phyloP scores from a whole-genome alignment of 2,329 filamentous ascomycete genomes.

The Tolypocladium capitatum region DNA sequence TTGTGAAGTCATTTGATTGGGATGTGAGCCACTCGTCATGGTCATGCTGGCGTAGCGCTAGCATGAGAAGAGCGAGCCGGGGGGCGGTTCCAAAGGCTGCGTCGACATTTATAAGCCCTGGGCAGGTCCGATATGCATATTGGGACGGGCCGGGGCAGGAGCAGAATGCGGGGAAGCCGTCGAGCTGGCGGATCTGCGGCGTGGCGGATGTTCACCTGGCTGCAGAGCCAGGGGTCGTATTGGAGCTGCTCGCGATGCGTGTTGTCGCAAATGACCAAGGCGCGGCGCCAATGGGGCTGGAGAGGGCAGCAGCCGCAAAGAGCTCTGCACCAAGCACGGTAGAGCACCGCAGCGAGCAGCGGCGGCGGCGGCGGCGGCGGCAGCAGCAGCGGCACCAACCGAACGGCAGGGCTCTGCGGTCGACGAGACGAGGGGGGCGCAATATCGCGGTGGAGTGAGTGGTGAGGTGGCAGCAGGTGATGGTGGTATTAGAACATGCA shows the following conservation, averaged over 20 bases:
- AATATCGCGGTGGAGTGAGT: neutral
- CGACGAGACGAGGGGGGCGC: slow-evolving; percentile 2
- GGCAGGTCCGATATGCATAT: slow-evolving; percentile 20
- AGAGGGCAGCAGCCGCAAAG: neutral
- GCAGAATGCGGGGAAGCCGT: slow-evolving; percentile 6
- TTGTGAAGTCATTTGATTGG: slow-evolving; percentile 10
- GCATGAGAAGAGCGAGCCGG: slow-evolving; percentile 12
- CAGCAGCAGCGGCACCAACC: neutral
- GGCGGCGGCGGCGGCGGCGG: no score
- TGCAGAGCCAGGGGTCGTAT: slow-evolving; percentile 1
- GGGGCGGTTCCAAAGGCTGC: slow-evolving; percentile 15
- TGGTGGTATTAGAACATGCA: slow-evolving; percentile 14
- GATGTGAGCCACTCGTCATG: slow-evolving; percentile 14
- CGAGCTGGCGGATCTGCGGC: slow-evolving; percentile 4
- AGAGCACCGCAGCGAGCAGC: no score
- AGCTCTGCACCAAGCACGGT: neutral
- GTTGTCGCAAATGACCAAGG: slow-evolving; percentile 1
- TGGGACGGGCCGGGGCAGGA: slow-evolving; percentile 15
- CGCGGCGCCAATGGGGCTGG: neutral
- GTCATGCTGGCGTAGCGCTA: slow-evolving; percentile 8
- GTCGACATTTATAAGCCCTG: slow-evolving; percentile 24
- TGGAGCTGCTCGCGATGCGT: slow-evolving; percentile 1
- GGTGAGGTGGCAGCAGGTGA: slow-evolving; percentile 10
- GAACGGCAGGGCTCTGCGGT: neutral
- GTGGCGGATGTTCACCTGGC: slow-evolving; percentile 1